Base-by-base conservation (phyloP, 179 eudicot genomes). In the Dionaea muscipula region DNA sequence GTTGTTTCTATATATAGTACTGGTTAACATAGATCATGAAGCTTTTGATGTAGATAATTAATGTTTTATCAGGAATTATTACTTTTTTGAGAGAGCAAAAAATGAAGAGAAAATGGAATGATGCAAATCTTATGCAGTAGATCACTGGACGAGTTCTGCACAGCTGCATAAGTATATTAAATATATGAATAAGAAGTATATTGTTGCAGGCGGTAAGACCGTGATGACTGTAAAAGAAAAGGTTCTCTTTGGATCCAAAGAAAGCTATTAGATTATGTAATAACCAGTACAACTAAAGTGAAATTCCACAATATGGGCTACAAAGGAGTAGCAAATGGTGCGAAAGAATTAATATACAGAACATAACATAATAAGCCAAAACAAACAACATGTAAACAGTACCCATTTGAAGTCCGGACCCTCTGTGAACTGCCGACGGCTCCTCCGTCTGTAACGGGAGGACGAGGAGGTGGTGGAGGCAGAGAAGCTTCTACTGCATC, bases 391-490 rank as follows among this genome's bases (percentile, higher is more conserved):
- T 1, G 10, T 5, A 44, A 49, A 7, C 8, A 21, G 35, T 85
- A 93, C 99, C 99, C 96, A 53, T 82, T 80, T 47, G 68, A 53
- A 53, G 86, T 74, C 41, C 81, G 86, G 62, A 60, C 75, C 71
- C 79, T 81, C 68, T 78, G 78, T 53, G 69, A 64, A 55, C 55
- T 70, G 51, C 57, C 55, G 52, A 41, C 74, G 36, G 62, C 56
- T 39, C 75, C 79, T 39, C 75, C 79, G 53, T 73, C 76, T 53
- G 70, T 59, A 55, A 49, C 60, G 1, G 51, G 81, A 48, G 62
- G 60, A 16, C 74, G 67, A 33, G 71, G 53, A 18, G 40, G 24
- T n/a, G 47, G 47, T 14, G 56, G 19, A 24, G 57, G 39, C 14
- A 33, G 15, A 61, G 38, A 57, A 51, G 53, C 51, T 54, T 65